phyloP scores from a whole-genome alignment of 805 yeast species.

The Candida coleopterorum region DNA sequence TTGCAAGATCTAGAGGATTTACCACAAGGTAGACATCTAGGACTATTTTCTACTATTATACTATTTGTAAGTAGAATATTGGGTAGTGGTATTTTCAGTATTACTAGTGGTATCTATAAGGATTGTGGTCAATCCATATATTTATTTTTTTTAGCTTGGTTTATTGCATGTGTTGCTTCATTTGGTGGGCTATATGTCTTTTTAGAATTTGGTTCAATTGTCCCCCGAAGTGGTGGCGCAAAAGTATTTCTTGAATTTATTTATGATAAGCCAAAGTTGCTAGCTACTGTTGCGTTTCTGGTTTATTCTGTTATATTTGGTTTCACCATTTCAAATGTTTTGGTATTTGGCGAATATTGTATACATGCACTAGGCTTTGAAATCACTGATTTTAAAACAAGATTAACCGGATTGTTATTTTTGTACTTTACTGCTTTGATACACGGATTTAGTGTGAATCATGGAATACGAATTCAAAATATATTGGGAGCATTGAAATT shows the following conservation, averaged over 20 bases:
- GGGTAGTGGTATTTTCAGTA: conserved; percentile 77
- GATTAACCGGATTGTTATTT: conserved; percentile 29
- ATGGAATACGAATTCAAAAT: conserved; percentile 61
- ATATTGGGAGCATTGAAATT: conserved; percentile 59
- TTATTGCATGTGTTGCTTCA: conserved; percentile 54
- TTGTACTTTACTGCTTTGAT: conserved; percentile 29
- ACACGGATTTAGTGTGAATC: conserved; percentile 56
- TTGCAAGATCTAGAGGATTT: conserved; percentile 42
- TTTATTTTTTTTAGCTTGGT: conserved; percentile 60
- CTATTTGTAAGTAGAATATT: conserved; percentile 63
- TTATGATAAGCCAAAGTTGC: conserved; percentile 54
- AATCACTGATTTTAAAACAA: conserved; percentile 28
- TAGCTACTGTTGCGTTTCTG: conserved; percentile 48
- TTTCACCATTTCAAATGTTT: conserved; percentile 48
- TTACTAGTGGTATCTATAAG: conserved; percentile 60
- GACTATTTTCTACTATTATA: conserved; percentile 60
- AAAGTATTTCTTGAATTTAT: conserved; percentile 68
- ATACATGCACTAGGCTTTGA: conserved; percentile 42
- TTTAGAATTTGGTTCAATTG: conserved; percentile 64
- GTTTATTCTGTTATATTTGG: conserved; percentile 51
- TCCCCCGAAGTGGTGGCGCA: conserved; percentile 69
- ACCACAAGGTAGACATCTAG: conserved; percentile 75
- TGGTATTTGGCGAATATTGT: conserved; percentile 60
- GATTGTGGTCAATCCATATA: conserved; percentile 66
- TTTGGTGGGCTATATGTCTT: conserved; percentile 64